Percentiles rank a stretch among this genome's conserved stretches.
Evolutionary conservation across 192 early-diverging fungal genomes (phyloP).

Genomic region (Coemansia sp.): DNA sequence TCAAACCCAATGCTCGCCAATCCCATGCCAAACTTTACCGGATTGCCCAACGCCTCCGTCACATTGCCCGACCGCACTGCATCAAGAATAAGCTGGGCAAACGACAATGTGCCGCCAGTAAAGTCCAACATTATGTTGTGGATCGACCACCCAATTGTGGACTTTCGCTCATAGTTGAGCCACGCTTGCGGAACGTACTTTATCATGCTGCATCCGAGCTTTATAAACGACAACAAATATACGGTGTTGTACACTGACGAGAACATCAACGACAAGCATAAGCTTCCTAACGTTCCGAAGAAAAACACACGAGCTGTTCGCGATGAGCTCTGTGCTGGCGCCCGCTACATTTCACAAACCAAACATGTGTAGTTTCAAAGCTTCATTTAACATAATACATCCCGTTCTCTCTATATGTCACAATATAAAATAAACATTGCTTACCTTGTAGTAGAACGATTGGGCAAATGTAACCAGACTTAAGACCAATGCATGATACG

Average conservation of each 20-base stretch:
- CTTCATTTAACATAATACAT: background rate
- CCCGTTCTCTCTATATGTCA: background rate
- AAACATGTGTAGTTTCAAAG: background rate
- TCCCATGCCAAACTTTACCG: conserved; percentile 76
- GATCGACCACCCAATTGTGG: conserved; percentile 89
- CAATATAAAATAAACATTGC: background rate
- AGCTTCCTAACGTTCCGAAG: conserved; percentile 11
- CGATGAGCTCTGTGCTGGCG: conserved; percentile 24
- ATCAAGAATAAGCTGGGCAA: conserved; percentile 78
- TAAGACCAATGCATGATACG: conserved; percentile 76
- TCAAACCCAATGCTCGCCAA: conserved; percentile 81
- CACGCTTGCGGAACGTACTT: conserved; percentile 78
- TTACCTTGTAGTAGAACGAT: conserved; percentile 68
- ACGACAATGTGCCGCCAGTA: conserved; percentile 75
- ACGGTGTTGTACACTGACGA: conserved; percentile 58
- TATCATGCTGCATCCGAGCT: conserved; percentile 74
- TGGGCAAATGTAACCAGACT: conserved; percentile 63
- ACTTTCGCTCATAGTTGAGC: conserved; percentile 70
- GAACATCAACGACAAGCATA: conserved; percentile 5
- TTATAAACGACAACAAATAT: conserved; percentile 75
- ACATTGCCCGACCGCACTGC: conserved; percentile 54
- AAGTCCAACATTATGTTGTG: conserved; percentile 87
- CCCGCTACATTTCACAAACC: conserved; percentile 8
- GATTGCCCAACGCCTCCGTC: conserved; percentile 60
- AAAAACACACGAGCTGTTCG: conserved; percentile 13